phyloP scores from a whole-genome alignment of 495 filamentous ascomycete genomes.

The Daldinia loculata region DNA sequence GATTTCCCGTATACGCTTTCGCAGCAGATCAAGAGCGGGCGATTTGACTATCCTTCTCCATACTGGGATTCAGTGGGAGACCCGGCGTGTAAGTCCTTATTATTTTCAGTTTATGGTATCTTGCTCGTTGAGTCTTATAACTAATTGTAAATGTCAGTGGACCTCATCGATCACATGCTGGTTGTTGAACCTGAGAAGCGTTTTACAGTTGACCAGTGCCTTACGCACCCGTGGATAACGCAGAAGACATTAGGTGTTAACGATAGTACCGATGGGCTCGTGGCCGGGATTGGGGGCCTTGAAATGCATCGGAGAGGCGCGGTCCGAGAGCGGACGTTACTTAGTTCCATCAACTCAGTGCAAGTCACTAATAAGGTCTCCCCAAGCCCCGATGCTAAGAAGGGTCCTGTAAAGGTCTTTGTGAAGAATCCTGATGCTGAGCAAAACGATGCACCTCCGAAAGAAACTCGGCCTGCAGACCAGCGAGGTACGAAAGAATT shows the following conservation, averaged over 20 bases:
- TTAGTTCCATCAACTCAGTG: slow-evolving; percentile 83
- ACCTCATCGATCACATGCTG: slow-evolving; percentile 95
- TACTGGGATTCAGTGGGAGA: slow-evolving; percentile 98
- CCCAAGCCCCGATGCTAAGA: slow-evolving; percentile 56
- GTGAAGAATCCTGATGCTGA: slow-evolving; percentile 70
- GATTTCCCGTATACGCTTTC: slow-evolving; percentile 84
- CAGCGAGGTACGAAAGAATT: slow-evolving; percentile 77
- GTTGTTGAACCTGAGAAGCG: slow-evolving; percentile 83
- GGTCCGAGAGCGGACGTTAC: slow-evolving; percentile 81
- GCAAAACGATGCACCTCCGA: slow-evolving; percentile 33
- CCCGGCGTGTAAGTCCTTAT: slow-evolving; percentile 64
- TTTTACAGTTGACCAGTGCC: slow-evolving; percentile 87
- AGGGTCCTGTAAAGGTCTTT: slow-evolving; percentile 75
- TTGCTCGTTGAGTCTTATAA: not conserved
- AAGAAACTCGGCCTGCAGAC: slow-evolving; percentile 69
- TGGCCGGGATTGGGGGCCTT: slow-evolving; percentile 78
- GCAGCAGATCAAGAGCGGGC: slow-evolving; percentile 87
- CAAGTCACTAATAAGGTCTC: slow-evolving; percentile 70
- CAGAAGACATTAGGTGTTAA: slow-evolving; percentile 61
- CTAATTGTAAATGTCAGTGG: slow-evolving; percentile 60
- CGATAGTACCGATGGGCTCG: slow-evolving; percentile 94
- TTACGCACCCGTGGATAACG: slow-evolving; percentile 91
- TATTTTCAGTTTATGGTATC: not conserved
- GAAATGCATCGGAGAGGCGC: slow-evolving; percentile 86
- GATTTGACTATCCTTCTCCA: slow-evolving; percentile 94